Conservation (phyloP, 192 early-diverging fungal genomes). For the Geranomyces variabilis region DNA sequence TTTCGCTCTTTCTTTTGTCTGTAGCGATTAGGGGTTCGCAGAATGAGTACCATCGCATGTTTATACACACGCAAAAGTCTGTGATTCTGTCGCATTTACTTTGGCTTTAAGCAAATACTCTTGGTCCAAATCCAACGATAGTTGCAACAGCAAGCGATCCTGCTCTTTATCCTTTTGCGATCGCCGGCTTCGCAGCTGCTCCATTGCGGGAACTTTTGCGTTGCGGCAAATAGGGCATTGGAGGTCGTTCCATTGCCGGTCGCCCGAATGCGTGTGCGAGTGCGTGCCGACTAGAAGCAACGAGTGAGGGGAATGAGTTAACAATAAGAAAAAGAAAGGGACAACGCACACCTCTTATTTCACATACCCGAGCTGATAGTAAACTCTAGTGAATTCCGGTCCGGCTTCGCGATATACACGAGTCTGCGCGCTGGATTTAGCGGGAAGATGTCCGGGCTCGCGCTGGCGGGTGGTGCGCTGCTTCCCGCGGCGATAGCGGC, state of each 20-base stretch:
- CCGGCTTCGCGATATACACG: not conserved
- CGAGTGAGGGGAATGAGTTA: not conserved
- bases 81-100: constrained; percentile 11
- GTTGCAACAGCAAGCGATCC: constrained; percentile 48
- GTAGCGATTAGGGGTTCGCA: too few relatives aligned
- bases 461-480: not conserved
- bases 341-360: not conserved
- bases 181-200: constrained; percentile 16
- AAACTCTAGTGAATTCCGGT: constrained; percentile 8
- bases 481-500: too few relatives aligned
- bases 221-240: constrained; percentile 52
- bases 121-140: constrained; percentile 47
- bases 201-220: constrained; percentile 27
- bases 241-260: constrained; percentile 47
- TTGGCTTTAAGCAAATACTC: constrained; percentile 41
- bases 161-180: constrained; percentile 46
- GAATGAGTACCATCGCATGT: not conserved
- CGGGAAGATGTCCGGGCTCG: not conserved
- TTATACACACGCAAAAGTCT: too few relatives aligned
- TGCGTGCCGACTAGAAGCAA: constrained; percentile 34
- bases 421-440: not conserved
- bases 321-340: not conserved
- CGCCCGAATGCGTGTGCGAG: constrained; percentile 48
- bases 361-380: not conserved
- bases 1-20: constrained; percentile 31